A percentile compares a stretch with the other conserved stretches of the same genome.
Evolutionary conservation across 2,329 filamentous ascomycete species (phyloP).

Genomic region (Fusarium piperis): DNA sequence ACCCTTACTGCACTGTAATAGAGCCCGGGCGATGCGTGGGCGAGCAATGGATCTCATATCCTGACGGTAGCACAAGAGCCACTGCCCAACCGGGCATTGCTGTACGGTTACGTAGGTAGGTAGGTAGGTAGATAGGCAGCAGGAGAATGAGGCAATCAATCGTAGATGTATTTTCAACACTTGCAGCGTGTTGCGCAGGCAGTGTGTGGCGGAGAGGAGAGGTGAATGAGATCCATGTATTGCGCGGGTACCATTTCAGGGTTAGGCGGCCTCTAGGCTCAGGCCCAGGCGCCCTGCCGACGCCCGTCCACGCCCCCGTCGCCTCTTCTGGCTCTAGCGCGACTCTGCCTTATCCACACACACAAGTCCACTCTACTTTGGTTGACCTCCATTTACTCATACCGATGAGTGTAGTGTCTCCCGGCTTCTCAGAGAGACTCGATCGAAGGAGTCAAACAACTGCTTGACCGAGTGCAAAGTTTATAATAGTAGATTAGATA

Average conservation of each 20-base stretch:
- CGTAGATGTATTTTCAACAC: neutral
- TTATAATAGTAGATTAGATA: neutral
- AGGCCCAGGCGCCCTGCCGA: conserved; percentile 38
- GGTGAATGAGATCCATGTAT: conserved; percentile 13
- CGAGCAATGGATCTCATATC: neutral
- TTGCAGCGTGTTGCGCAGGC: neutral
- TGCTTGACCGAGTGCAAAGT: neutral
- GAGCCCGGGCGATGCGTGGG: neutral
- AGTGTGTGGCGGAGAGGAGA: conserved; percentile 1
- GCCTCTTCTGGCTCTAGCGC: conserved; percentile 31
- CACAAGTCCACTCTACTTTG: conserved; percentile 21
- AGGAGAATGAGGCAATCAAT: neutral
- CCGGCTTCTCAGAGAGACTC: neutral
- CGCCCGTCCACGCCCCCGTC: conserved; percentile 32
- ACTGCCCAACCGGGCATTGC: neutral
- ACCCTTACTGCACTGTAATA: neutral
- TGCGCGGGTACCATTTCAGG: conserved; percentile 15
- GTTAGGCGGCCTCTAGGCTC: conserved; percentile 31
- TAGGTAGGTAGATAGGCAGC: neutral
- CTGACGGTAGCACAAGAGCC: neutral
- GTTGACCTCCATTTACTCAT: conserved; percentile 10
- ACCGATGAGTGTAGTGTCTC: neutral
- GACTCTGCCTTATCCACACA: conserved; percentile 31
- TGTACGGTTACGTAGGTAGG: neutral
- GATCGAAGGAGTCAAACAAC: neutral